phyloP scores from a whole-genome alignment of 352 stramenopile species.

The Phytophthora hybrid region DNA sequence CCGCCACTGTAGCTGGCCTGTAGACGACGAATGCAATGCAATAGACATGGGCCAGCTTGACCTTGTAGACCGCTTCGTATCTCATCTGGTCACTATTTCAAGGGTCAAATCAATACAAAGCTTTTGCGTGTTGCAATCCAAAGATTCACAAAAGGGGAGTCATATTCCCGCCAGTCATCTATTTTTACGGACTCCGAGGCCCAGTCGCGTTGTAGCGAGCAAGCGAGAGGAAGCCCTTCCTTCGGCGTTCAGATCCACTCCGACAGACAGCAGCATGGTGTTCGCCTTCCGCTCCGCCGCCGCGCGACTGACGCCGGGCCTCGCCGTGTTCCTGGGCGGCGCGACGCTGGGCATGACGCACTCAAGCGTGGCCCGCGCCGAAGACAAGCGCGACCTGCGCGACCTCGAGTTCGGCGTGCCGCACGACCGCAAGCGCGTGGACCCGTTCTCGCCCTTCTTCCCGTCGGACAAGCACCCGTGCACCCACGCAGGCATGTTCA shows the following conservation, averaged over 20 bases:
- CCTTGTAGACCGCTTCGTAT: conserved; percentile 4
- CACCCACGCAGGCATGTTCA: conserved; percentile 92
- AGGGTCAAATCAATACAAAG: not conserved
- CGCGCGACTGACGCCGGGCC: conserved; percentile 48
- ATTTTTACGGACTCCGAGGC: not conserved
- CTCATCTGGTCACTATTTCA: conserved; percentile 4
- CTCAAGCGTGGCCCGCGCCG: conserved; percentile 40
- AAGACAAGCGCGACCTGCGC: conserved; percentile 83
- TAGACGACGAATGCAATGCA: not conserved
- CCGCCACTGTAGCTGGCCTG: too few relatives aligned
- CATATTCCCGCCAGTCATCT: conserved; percentile 25
- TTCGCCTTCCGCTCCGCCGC: conserved; percentile 63
- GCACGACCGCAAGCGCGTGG: conserved; percentile 88
- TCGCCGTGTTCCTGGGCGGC: conserved; percentile 68
- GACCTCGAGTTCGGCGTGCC: conserved; percentile 89
- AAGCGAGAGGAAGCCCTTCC: not conserved
- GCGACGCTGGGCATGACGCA: conserved; percentile 54
- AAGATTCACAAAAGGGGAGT: not conserved
- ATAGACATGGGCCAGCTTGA: not conserved
- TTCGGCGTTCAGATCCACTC: not conserved
- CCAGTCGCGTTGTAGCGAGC: conserved; percentile 23
- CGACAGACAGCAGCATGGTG: conserved; percentile 50
- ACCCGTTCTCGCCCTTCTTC: conserved; percentile 91
- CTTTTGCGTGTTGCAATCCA: not conserved
- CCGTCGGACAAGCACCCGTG: conserved; percentile 92